A percentile compares a stretch with the other conserved stretches of the same genome.
phyloP scores from a whole-genome alignment of 2,329 filamentous ascomycete genomes.

The Paramyrothecium sp. region DNA sequence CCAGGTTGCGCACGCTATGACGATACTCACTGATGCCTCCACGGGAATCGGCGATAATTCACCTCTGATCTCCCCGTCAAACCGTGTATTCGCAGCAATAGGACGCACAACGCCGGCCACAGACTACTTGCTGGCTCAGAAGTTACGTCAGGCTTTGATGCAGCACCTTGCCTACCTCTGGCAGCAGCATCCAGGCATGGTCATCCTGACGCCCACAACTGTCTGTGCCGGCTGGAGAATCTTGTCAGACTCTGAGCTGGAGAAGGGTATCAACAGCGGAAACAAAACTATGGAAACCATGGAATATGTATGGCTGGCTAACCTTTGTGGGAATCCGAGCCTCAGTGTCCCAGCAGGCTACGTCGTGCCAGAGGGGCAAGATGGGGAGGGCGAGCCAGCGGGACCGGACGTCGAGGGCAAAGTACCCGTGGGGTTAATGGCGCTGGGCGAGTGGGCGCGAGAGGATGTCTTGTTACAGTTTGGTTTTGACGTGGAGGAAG shows the following conservation, averaged over 20 bases:
- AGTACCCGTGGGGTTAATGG: conserved; percentile 54
- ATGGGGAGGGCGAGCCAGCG: too few relatives aligned
- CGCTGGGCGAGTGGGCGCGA: conserved; percentile 52
- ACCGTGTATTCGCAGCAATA: conserved; percentile 65
- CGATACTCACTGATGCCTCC: conserved; percentile 64
- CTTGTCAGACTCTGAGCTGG: conserved; percentile 30
- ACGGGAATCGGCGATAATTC: conserved; percentile 43
- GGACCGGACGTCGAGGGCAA: too few relatives aligned
- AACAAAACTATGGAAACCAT: conserved; percentile 44
- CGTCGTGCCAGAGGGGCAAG: conserved; percentile 33
- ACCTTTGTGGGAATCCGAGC: conserved; percentile 47
- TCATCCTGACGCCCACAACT: conserved; percentile 71
- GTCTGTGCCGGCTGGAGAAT: conserved; percentile 46
- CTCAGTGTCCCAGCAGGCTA: conserved; percentile 46
- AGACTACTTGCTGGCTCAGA: conserved; percentile 69
- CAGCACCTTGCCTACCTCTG: conserved; percentile 68
- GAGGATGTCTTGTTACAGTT: conserved; percentile 49
- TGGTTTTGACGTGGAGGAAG: conserved; percentile 45
- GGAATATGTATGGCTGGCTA: conserved; percentile 51
- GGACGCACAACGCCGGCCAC: conserved; percentile 60
- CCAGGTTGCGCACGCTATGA: conserved; percentile 71
- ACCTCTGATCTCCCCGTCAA: conserved; percentile 53
- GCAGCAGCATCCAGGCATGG: conserved; percentile 61
- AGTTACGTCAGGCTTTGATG: conserved; percentile 68
- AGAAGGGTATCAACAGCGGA: conserved; percentile 43